Base-by-base conservation (phyloP, 495 filamentous ascomycete species). In the Podospora pseudocomata region DNA sequence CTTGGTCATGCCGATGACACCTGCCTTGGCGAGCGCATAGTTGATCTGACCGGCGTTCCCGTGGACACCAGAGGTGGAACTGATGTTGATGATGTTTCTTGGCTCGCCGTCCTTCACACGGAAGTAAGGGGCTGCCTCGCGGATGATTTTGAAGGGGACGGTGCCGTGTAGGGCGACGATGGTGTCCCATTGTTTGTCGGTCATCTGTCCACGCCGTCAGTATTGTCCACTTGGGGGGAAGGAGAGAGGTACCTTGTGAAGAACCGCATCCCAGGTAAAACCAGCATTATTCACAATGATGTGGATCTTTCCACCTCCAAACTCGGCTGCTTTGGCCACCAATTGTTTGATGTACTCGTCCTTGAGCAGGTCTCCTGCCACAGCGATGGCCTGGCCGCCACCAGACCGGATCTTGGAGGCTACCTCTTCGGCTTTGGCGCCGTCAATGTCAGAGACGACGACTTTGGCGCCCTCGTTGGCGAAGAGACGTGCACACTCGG, bases 241-340 rank as follows among this genome's bases (percentile, higher is more conserved):
- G n/a, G 55, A 9, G 23, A 7, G 7, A 20, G 55, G 55, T 58
- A 89, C 89, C 85, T 94, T 94, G 81, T 95, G 91, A 72, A 96
- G 92, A 26, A 96, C 91, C 4, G 88, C 92, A 75, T 96, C 92
- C 91, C 92, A 96, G 0, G 92, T 96, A 77, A 90, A 84, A 66
- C 92, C 92, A 1, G 92, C 92, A 80, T 94, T 95, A 76, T 95
- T 95, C 53, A 96, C 90, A 66, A 94, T 87, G 65, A 93, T 88
- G 78, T 96, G 90, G 67, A 96, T 92, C 83, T 95, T 95, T 67
- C 92, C 92, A 64, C 84, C 81, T 27, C 92, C 92, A 73, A 95
- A 94, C 63, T 89, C 90, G 4, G 89, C 92, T 0, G 91, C 83
- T 72, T 86, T 87, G 77, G 89, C 86, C 7, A 96, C 87, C 3